A percentile compares a stretch with the other conserved stretches of the same genome.
Evolutionary conservation across 495 filamentous ascomycete genomes (phyloP).

Genomic region (Penicillium cosmopolitanum): DNA sequence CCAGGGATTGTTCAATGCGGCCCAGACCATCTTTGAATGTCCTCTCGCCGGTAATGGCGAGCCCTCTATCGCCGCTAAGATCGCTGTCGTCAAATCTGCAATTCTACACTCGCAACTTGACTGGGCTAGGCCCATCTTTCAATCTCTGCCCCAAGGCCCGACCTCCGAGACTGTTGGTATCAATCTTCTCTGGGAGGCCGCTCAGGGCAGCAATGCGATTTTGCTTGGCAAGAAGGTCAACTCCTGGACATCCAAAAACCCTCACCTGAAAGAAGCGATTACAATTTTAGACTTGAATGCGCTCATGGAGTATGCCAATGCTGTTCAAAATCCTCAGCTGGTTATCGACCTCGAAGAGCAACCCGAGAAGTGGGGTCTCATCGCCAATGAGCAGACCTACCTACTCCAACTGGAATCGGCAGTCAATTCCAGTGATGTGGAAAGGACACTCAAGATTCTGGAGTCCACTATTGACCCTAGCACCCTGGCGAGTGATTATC

Average conservation of each 20-base stretch:
- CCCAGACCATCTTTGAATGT: constrained; percentile 58
- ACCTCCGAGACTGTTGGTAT: constrained; percentile 65
- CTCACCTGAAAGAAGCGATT: constrained; percentile 46
- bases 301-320: constrained; percentile 74
- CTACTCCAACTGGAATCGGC: constrained; percentile 76
- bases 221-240: constrained; percentile 69
- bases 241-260: constrained; percentile 46
- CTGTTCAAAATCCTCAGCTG: constrained; percentile 67
- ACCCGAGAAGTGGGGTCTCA: constrained; percentile 62
- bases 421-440: constrained; percentile 68
- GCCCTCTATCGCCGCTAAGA: constrained; percentile 52
- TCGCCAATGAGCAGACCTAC: constrained; percentile 66
- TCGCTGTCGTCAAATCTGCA: constrained; percentile 56
- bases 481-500: constrained; percentile 55
- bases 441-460: constrained; percentile 66
- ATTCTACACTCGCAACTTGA: constrained; percentile 60
- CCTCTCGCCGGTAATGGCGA: constrained; percentile 46
- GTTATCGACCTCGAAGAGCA: constrained; percentile 73
- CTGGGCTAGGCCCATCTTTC: constrained; percentile 67
- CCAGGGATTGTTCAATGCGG: constrained; percentile 39
- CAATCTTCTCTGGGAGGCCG: constrained; percentile 75
- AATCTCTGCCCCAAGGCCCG: constrained; percentile 55
- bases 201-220: constrained; percentile 69
- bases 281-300: constrained; percentile 74
- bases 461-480: constrained; percentile 60